Base-by-base conservation (phyloP, 345 rosid species). In the Murraya koenigii region DNA sequence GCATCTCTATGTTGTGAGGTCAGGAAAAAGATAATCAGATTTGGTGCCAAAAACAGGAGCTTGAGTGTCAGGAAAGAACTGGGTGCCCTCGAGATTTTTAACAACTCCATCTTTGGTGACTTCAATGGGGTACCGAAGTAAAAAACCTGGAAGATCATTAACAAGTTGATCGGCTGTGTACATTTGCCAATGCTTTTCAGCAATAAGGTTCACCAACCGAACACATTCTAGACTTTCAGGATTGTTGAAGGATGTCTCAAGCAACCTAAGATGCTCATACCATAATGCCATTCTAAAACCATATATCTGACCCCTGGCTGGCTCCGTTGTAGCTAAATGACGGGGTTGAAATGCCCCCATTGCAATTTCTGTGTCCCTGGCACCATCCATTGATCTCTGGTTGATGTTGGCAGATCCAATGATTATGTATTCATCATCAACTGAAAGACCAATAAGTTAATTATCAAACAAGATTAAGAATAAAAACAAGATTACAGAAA, bases 381-480 rank as follows among this genome's bases (percentile, higher is more conserved):
- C 90, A 8, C 98, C 98, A 54, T 90, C 97, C 97, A 94, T 90
- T 62, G 98, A 94, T 52, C 98, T 88, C 83, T 94, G 95, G 79
- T 94, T 94, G 66, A 94, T 90, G 85, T 94, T 94, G 6, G 98
- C 96, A 3, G 98, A 94, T 78, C 98, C 98, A 22, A 92, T 76
- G 71, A 93, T 90, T 84, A 94, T 88, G 87, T 93, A 94, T 79
- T 94, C 97, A 52, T 94, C 98, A 75, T 93, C 98, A 81, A 94
- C 96, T 92, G 85, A 30, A 82, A 14, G 54, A 36, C n/a, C 61
- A 47, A 14, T 28, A 72, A 22, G 70, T 64, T 64, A 22, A 52
- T 20, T 35, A 32, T 11, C 49, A 44, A 44, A 44, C 0, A 35
- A 1, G 8, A 6, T 32, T 32, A 64, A 32, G 15, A 64, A 30